Evolutionary conservation across 208 protist species (phyloP).

Genomic region (Vickermania ingenoplastis): DNA sequence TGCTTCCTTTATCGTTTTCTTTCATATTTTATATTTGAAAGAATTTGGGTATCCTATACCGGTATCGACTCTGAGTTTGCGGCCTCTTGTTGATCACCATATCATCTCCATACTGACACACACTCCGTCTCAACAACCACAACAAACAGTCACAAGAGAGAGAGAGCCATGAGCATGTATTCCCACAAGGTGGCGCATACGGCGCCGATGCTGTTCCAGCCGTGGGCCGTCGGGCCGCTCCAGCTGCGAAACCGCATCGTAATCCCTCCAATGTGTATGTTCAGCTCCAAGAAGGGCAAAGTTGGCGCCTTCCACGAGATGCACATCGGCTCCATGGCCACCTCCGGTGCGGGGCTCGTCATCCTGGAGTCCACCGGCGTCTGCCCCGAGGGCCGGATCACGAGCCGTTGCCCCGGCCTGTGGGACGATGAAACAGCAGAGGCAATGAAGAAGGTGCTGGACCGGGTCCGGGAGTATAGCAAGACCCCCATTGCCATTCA

Average conservation of each 20-base stretch:
- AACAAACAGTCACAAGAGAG: no score
- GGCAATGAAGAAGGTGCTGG: slow-evolving; percentile 24
- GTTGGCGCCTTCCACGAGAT: slow-evolving; percentile 24
- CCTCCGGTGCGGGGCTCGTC: slow-evolving; percentile 31
- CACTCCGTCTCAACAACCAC: no score
- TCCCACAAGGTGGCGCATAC: no score
- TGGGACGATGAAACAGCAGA: slow-evolving; percentile 26
- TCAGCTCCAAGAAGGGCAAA: slow-evolving; percentile 13
- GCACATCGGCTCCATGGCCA: slow-evolving; percentile 23
- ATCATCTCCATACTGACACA: no score
- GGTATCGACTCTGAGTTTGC: no score
- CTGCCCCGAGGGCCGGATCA: slow-evolving; percentile 17
- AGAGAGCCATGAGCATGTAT: no score
- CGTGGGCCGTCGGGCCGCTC: slow-evolving; percentile 13
- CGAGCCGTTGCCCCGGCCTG: slow-evolving; percentile 18
- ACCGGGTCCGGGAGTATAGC: slow-evolving; percentile 24
- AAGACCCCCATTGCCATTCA: slow-evolving; percentile 50
- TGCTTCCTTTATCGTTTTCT: no score
- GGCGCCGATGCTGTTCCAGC: slow-evolving; percentile 9
- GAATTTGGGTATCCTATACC: no score
- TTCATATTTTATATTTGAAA: no score
- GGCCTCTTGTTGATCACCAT: no score
- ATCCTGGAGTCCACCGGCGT: slow-evolving; percentile 45
- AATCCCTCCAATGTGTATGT: slow-evolving; percentile 28
- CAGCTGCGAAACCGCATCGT: slow-evolving; percentile 23